Evolutionary conservation across 2,329 filamentous ascomycete genomes (phyloP), one percentile per base, ranked within the genome.

Genomic region (Cephalotrichum gorgonifer): DNA sequence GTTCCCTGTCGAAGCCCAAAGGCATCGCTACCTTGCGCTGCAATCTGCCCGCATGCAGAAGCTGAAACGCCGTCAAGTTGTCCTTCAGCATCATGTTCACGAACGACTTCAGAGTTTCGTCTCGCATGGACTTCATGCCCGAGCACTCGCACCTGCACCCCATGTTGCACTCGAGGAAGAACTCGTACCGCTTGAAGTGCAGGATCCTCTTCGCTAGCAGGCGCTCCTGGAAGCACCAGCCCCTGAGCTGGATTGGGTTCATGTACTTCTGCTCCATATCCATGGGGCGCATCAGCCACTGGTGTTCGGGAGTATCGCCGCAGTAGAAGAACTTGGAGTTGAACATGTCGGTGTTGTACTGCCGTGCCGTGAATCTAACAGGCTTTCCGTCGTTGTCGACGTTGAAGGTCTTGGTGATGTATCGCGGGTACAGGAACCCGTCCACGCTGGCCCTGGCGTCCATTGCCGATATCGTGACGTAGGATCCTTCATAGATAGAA

Each of bases 181-280:
- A 47, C 48, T 61, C 59, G 6, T 51, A 42, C 8, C 54, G 54
- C 4, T 55, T 59, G n/a, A 60, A 63, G 31, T 63, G 60, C 1
- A 63, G 51, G 1, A 61, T 53, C 0, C 59, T 43, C 1, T 58
- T 56, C 0, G 60, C 57, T 4, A 64, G 28, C 0, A 60, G 35
- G 2, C 62, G 56, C 14, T 64, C 62, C 2, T 64, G 61, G 3
- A 62, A 57, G 2, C 56, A 57, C 62, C 61, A 64, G 0, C 56
- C 61, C 2, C 61, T 53, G 2, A 51, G 53, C 51, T 57, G 50
- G 1, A 61, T 12, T 1, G 56, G 57, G 12, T 55, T 30, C n/a
- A 25, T 28, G 20, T 49, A 49, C 1, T 15, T 39, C n/a, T 44
- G 28, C 6, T 50, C 25, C 15, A 44, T 17, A 1, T 48, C 47